Evolutionary conservation across 2,329 filamentous ascomycete genomes (phyloP).

Genomic region (Drechslerella dactyloides): DNA sequence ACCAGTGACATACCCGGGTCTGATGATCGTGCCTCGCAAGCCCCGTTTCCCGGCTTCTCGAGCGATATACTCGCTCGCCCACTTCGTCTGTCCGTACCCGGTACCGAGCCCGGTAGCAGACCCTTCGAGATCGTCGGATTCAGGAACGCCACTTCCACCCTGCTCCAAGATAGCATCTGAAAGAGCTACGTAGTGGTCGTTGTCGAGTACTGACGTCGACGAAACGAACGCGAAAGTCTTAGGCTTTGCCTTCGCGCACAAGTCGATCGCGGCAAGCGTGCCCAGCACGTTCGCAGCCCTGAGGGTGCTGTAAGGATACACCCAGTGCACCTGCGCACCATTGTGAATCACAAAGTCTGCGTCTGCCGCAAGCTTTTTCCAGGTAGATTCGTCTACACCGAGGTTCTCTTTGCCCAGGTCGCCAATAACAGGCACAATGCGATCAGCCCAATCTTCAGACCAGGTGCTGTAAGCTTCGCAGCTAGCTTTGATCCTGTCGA

Average conservation of each 20-base stretch:
- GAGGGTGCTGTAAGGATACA: slow-evolving; percentile 75
- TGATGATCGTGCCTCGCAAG: slow-evolving; percentile 74
- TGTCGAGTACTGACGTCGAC: slow-evolving; percentile 83
- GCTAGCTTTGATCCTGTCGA: slow-evolving; percentile 70
- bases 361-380: slow-evolving; percentile 69
- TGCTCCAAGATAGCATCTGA: slow-evolving; percentile 68
- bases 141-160: slow-evolving; percentile 71
- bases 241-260: slow-evolving; percentile 77
- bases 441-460: slow-evolving; percentile 70
- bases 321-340: slow-evolving; percentile 81
- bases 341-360: slow-evolving; percentile 83
- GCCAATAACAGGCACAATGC: slow-evolving; percentile 73
- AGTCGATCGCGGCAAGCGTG: slow-evolving; percentile 75
- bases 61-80: slow-evolving; percentile 75
- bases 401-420: slow-evolving; percentile 76
- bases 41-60: slow-evolving; percentile 79
- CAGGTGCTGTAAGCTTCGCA: slow-evolving; percentile 81
- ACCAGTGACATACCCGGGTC: slow-evolving; percentile 85
- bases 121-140: slow-evolving; percentile 78
- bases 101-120: slow-evolving; percentile 78
- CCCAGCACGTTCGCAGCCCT: slow-evolving; percentile 78
- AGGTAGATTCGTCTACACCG: slow-evolving; percentile 71
- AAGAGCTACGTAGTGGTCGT: slow-evolving; percentile 76
- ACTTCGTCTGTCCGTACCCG: slow-evolving; percentile 91
- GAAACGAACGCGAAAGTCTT: slow-evolving; percentile 83